Evolutionary conservation across 257 asterid genomes (phyloP).

Genomic region (Plectranthus barbatus): DNA sequence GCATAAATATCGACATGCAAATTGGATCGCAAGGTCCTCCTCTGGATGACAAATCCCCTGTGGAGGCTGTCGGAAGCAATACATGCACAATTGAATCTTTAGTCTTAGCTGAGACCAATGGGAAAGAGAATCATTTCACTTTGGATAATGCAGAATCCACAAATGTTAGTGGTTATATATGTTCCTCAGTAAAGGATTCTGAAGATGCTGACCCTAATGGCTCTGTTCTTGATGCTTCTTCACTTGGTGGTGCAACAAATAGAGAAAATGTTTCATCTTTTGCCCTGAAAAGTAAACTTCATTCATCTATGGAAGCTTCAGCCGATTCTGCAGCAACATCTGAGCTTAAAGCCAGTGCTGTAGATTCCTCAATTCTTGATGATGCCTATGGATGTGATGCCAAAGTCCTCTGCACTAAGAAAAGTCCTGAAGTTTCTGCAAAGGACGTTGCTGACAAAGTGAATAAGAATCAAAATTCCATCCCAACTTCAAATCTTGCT

Average conservation of each 20-base stretch:
- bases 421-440: background rate
- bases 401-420: background rate
- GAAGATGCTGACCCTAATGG: background rate
- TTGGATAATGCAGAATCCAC: constrained; percentile 15
- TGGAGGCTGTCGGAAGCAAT: background rate
- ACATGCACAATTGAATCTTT: constrained; percentile 3
- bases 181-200: constrained; percentile 2
- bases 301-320: constrained; percentile 9
- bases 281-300: background rate
- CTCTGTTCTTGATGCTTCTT: background rate
- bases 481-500: background rate
- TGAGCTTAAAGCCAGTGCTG: background rate
- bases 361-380: background rate
- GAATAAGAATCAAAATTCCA: background rate
- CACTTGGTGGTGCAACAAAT: background rate
- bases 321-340: background rate
- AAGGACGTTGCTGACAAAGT: background rate
- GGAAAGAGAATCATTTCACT: constrained; percentile 5
- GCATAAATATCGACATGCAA: background rate
- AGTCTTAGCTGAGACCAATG: constrained; percentile 5
- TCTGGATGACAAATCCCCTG: constrained; percentile 4
- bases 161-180: background rate
- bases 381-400: background rate
- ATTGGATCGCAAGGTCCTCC: constrained; percentile 5
- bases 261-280: background rate